phyloP scores from a whole-genome alignment of 768 basidiomycete genomes.

The Pleurotus ostreatus region DNA sequence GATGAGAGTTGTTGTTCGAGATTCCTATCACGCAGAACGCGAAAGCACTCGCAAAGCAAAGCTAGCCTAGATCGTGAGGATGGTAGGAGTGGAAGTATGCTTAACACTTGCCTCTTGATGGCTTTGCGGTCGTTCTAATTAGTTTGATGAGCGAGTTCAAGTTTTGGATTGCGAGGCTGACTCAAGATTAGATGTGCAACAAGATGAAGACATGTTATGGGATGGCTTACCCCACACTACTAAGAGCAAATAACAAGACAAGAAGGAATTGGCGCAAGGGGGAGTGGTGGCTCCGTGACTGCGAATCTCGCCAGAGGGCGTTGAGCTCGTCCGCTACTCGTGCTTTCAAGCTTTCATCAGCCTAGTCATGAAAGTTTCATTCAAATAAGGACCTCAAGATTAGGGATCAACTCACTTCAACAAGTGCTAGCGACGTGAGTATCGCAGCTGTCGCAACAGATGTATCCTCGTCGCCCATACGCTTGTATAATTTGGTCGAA shows the following conservation, averaged over 20 bases:
- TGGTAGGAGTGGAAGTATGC: too few species aligned
- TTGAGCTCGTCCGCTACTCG: neutral
- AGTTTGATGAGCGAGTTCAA: constrained; percentile 21
- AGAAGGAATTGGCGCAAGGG: neutral
- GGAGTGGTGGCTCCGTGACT: neutral
- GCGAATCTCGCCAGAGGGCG: neutral
- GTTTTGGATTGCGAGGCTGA: constrained; percentile 11
- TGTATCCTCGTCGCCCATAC: constrained; percentile 40
- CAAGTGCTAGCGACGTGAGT: constrained; percentile 22
- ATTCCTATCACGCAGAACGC: constrained; percentile 24
- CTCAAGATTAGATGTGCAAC: neutral
- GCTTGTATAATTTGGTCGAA: constrained; percentile 30
- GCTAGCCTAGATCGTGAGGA: constrained; percentile 11
- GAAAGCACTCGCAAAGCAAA: constrained; percentile 34
- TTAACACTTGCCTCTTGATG: too few species aligned
- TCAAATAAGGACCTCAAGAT: neutral
- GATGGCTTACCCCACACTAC: neutral
- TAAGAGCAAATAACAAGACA: neutral
- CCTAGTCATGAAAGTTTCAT: neutral
- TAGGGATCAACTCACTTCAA: constrained; percentile 17
- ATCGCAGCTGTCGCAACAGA: constrained; percentile 45
- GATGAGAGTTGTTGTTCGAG: constrained; percentile 22
- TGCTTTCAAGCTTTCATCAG: neutral
- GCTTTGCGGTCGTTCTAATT: constrained; percentile 19
- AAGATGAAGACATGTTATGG: neutral